These are phyloP conservation scores for Candida labiduridarum DNA, from an alignment of 1,139 yeast species.

Conservation along the genomic window DNA sequence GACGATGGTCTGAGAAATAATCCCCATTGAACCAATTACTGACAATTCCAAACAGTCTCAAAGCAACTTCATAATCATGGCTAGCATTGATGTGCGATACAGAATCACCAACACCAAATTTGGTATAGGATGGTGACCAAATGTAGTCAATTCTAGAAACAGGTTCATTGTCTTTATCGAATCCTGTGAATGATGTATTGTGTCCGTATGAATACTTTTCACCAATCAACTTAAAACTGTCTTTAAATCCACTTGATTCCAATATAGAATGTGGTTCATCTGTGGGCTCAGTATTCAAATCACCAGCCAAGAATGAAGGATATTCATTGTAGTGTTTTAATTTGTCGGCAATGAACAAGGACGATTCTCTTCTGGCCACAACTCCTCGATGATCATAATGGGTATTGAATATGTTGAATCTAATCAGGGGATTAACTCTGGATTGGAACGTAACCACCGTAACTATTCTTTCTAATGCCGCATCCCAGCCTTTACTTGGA, in stretches of 20 bases:
- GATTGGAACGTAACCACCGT: conserved; percentile 40
- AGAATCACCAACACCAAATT: conserved; percentile 5
- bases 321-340: conserved; percentile 40
- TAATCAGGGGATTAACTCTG: conserved; percentile 23
- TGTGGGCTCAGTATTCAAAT: conserved; percentile 56
- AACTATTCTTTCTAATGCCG: conserved; percentile 44
- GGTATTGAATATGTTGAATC: conserved; percentile 53
- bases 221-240: conserved; percentile 26
- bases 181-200: conserved; percentile 50
- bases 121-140: conserved; percentile 36
- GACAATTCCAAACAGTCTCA: conserved; percentile 41
- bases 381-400: conserved; percentile 61
- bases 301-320: conserved; percentile 51
- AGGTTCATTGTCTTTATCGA: conserved; percentile 28
- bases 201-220: conserved; percentile 40
- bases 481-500: conserved; percentile 48
- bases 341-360: conserved; percentile 46
- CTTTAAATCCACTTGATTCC: conserved; percentile 36
- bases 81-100: conserved; percentile 1
- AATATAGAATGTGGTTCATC: conserved; percentile 52
- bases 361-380: conserved; percentile 48
- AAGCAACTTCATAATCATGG: conserved; percentile 17
- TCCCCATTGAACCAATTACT: conserved; percentile 42
- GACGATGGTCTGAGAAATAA: conserved; percentile 28
- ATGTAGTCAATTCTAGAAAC: conserved; percentile 49